phyloP scores from a whole-genome alignment of 441 rosid species.

The Populus trichocarpa region DNA sequence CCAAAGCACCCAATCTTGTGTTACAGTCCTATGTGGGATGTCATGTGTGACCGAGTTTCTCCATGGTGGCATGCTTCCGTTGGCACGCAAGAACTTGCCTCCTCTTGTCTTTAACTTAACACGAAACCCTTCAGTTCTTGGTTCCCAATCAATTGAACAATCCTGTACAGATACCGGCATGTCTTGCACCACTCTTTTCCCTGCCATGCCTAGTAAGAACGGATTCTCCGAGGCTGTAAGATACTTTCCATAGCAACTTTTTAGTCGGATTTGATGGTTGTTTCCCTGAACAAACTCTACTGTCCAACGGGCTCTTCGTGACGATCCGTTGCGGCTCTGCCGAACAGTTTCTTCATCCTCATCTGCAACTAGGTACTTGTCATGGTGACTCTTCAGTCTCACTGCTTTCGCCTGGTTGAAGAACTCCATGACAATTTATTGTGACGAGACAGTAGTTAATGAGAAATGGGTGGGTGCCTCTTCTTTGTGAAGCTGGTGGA shows the following conservation, averaged over 20 bases:
- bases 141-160: slow-evolving; percentile 67
- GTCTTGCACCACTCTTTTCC: slow-evolving; percentile 57
- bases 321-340: slow-evolving; percentile 39
- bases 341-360: slow-evolving; percentile 42
- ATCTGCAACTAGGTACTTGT: slow-evolving; percentile 42
- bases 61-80: slow-evolving; percentile 83
- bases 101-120: slow-evolving; percentile 54
- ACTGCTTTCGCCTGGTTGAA: slow-evolving; percentile 42
- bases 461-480: neutral
- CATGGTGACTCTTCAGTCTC: slow-evolving; percentile 44
- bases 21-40: slow-evolving; percentile 51
- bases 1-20: slow-evolving; percentile 75
- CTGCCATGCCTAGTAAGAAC: slow-evolving; percentile 68
- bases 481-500: neutral
- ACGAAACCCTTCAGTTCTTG: slow-evolving; percentile 41
- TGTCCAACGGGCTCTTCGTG: slow-evolving; percentile 33
- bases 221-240: slow-evolving; percentile 68
- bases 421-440: slow-evolving; percentile 36
- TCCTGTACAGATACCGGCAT: slow-evolving; percentile 31
- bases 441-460: neutral
- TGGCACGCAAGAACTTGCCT: slow-evolving; percentile 69
- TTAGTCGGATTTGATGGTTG: slow-evolving; percentile 33
- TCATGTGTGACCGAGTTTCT: slow-evolving; percentile 82
- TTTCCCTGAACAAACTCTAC: slow-evolving; percentile 32
- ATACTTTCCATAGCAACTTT: slow-evolving; percentile 45